phyloP scores from a whole-genome alignment of 2,329 filamentous ascomycete genomes.

The Neoscytalidium dimidiatum region DNA sequence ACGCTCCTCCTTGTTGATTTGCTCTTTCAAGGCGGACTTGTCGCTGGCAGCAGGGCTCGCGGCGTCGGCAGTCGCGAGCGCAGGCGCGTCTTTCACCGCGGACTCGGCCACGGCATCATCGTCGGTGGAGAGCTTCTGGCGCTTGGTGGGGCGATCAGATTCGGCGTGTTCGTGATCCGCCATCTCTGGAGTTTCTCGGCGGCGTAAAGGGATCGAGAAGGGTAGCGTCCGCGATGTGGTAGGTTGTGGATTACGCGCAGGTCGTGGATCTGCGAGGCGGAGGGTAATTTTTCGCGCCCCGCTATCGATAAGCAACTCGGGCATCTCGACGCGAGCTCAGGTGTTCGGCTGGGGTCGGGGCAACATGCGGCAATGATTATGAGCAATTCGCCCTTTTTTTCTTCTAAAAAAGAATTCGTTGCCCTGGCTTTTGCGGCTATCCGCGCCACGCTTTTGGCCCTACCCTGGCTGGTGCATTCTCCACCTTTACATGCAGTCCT shows the following conservation, averaged over 20 bases:
- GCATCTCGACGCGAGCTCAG: conserved; percentile 2
- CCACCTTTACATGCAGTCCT: too few relatives aligned
- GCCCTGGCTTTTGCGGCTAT: too few relatives aligned
- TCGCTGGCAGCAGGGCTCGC: background rate
- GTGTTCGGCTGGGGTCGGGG: too few relatives aligned
- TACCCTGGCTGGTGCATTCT: too few relatives aligned
- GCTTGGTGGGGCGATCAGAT: conserved; percentile 7
- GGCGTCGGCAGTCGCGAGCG: background rate
- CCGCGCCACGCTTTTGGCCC: too few relatives aligned
- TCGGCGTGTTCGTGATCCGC: conserved; percentile 6
- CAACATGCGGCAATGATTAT: too few relatives aligned
- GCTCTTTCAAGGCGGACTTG: background rate
- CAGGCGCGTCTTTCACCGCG: background rate
- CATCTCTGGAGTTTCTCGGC: background rate
- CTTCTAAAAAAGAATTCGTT: too few relatives aligned
- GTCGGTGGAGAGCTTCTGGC: conserved; percentile 5
- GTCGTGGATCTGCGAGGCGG: background rate
- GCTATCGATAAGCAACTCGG: conserved; percentile 1
- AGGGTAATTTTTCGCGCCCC: conserved; percentile 15
- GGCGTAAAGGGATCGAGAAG: background rate
- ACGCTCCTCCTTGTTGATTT: conserved; percentile 40
- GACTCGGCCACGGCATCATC: background rate
- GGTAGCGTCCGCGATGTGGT: background rate
- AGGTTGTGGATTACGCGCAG: background rate
- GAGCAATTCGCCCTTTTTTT: too few relatives aligned